These are phyloP conservation scores for Schizothecium vesticola DNA, from an alignment of 495 filamentous ascomycete genomes.

Conservation along the genomic window DNA sequence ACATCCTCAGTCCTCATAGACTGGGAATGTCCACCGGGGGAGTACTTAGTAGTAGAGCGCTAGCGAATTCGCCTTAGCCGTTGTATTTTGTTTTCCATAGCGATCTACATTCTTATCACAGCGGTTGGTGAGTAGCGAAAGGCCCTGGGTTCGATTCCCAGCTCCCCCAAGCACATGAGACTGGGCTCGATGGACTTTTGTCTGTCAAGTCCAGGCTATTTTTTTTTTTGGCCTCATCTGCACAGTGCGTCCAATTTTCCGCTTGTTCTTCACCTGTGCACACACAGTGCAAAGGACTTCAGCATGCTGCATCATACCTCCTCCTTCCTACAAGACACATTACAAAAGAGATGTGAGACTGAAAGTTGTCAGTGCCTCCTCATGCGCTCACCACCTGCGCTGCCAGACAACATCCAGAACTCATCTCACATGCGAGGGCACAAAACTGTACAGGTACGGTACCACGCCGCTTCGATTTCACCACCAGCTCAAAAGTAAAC, in stretches of 20 bases:
- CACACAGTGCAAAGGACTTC: background rate
- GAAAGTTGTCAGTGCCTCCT: too few relatives aligned
- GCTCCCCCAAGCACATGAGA: background rate
- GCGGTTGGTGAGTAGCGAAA: background rate
- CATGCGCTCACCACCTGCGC: background rate
- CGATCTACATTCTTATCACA: background rate
- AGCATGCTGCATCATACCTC: background rate
- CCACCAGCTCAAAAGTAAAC: background rate
- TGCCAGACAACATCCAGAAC: background rate
- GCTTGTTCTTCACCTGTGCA: background rate
- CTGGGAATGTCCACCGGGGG: background rate
- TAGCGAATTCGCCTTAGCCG: too few relatives aligned
- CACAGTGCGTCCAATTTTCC: background rate
- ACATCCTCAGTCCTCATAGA: background rate
- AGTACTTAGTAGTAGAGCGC: background rate
- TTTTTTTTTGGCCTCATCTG: background rate
- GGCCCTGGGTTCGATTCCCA: background rate
- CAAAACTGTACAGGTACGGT: background rate
- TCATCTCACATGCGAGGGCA: background rate
- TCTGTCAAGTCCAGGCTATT: conserved; percentile 14
- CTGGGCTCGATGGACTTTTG: background rate
- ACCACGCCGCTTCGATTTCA: background rate
- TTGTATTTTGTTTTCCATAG: background rate
- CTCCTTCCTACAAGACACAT: background rate
- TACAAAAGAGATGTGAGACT: background rate